These are phyloP conservation scores for Solanum boliviense DNA, from an alignment of 257 asterid genomes.

Conservation along the genomic window DNA sequence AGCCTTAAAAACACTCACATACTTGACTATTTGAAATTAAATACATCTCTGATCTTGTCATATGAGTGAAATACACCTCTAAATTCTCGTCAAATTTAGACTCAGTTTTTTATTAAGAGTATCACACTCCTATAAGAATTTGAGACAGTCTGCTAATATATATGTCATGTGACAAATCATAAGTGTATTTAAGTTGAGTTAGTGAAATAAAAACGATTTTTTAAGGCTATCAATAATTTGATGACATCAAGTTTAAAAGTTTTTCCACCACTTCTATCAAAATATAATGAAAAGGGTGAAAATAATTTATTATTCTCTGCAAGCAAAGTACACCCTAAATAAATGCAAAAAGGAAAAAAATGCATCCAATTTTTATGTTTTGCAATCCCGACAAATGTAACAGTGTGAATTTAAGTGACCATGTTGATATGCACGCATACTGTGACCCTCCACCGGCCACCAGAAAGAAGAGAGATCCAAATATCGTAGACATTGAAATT, in stretches of 20 bases:
- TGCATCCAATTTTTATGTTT: not conserved
- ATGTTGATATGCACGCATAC: not conserved
- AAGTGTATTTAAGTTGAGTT: accelerated
- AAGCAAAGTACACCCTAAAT: not conserved
- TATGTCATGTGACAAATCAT: not conserved
- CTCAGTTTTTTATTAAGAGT: too few relatives aligned
- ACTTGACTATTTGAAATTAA: too few relatives aligned
- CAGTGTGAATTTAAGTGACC: not conserved
- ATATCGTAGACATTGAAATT: not conserved
- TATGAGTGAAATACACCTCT: too few relatives aligned
- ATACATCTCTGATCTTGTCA: too few relatives aligned
- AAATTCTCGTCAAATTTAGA: too few relatives aligned
- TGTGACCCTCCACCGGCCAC: not conserved
- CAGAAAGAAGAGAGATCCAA: not conserved
- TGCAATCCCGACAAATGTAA: not conserved
- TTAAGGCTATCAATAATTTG: too few relatives aligned
- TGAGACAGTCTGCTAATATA: accelerated
- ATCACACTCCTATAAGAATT: too few relatives aligned
- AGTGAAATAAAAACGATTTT: accelerated
- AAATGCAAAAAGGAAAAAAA: not conserved
- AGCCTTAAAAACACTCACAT: not conserved
- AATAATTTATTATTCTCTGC: not conserved
- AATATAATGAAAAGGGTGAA: not conserved
- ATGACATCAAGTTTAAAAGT: too few relatives aligned
- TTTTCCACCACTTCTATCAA: not conserved